Conservation (phyloP, 768 basidiomycete species). For the Pluteus cervinus region DNA sequence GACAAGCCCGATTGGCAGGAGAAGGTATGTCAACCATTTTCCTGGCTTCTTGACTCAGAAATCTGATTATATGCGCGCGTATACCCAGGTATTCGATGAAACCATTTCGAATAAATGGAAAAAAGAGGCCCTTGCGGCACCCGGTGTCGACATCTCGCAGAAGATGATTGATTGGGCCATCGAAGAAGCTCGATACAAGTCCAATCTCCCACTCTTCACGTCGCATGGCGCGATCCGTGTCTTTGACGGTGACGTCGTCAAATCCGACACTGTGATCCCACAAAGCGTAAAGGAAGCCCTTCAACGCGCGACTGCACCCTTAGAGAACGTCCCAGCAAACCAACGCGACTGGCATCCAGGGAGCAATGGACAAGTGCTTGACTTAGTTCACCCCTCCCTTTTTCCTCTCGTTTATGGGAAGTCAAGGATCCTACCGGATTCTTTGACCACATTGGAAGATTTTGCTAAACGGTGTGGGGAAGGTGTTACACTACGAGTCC, state of each 20-base stretch:
- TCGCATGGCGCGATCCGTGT: too few relatives aligned
- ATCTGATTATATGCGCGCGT: too few relatives aligned
- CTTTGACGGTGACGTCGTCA: slow-evolving; percentile 14
- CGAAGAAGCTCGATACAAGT: slow-evolving; percentile 17
- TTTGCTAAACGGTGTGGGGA: slow-evolving; percentile 5
- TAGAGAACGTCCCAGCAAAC: slow-evolving; percentile 25
- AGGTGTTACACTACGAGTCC: slow-evolving; percentile 5
- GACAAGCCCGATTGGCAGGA: slow-evolving; percentile 19
- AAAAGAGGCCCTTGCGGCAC: too few relatives aligned
- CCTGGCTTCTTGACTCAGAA: too few relatives aligned
- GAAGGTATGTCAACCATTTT: too few relatives aligned
- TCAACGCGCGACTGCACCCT: slow-evolving; percentile 10
- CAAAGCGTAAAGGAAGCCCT: slow-evolving; percentile 9
- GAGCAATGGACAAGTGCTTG: slow-evolving; percentile 30
- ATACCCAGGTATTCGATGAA: too few relatives aligned
- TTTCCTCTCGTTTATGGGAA: slow-evolving; percentile 24
- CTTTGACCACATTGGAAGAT: slow-evolving; percentile 5
- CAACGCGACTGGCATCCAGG: slow-evolving; percentile 36
- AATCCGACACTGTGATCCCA: slow-evolving; percentile 23
- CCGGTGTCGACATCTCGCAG: slow-evolving; percentile 9
- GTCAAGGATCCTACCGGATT: slow-evolving; percentile 7
- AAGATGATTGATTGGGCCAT: slow-evolving; percentile 16
- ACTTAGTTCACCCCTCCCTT: slow-evolving; percentile 34
- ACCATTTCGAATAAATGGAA: too few relatives aligned
- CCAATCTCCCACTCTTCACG: too few relatives aligned